phyloP scores from a whole-genome alignment of 768 basidiomycete genomes.

The Rhizopogon sp. region DNA sequence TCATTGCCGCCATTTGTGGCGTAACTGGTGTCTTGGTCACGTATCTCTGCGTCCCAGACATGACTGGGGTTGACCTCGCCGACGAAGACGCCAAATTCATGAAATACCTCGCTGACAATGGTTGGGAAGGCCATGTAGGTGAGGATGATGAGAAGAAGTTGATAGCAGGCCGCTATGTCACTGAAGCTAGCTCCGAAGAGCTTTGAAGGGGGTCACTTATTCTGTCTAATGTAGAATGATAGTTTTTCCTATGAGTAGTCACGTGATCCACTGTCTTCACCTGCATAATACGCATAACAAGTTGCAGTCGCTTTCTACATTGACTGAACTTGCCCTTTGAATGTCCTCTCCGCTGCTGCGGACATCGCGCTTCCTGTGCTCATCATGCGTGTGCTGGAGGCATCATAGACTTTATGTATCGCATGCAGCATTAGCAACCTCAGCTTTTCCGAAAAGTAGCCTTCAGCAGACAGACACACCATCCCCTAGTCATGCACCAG shows the following conservation, averaged over 20 bases:
- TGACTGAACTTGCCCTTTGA: not conserved
- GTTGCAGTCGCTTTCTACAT: no score
- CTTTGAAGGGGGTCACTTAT: not conserved
- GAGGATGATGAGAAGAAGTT: constrained; percentile 40
- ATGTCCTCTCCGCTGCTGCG: constrained; percentile 20
- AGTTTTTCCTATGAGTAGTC: not conserved
- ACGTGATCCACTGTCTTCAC: not conserved
- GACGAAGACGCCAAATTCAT: constrained; percentile 63
- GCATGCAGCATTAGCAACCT: constrained; percentile 16
- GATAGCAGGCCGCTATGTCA: constrained; percentile 11
- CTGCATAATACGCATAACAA: no score
- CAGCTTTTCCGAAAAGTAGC: not conserved
- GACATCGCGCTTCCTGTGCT: constrained; percentile 13
- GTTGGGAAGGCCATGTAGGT: constrained; percentile 62
- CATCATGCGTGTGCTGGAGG: constrained; percentile 11
- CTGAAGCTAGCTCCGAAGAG: constrained; percentile 12
- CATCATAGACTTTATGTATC: constrained; percentile 19
- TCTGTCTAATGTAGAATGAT: no score
- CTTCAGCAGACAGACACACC: not conserved
- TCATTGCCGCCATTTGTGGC: constrained; percentile 66
- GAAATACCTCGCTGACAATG: constrained; percentile 54
- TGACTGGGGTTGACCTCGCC: constrained; percentile 61
- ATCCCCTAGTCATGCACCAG: not conserved
- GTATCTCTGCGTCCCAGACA: constrained; percentile 64
- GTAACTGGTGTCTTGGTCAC: constrained; percentile 58